A percentile compares a stretch with the other conserved stretches of the same genome.
Evolutionary conservation across 164 flowering plant species (phyloP).

Genomic region (Vitis labrusca): DNA sequence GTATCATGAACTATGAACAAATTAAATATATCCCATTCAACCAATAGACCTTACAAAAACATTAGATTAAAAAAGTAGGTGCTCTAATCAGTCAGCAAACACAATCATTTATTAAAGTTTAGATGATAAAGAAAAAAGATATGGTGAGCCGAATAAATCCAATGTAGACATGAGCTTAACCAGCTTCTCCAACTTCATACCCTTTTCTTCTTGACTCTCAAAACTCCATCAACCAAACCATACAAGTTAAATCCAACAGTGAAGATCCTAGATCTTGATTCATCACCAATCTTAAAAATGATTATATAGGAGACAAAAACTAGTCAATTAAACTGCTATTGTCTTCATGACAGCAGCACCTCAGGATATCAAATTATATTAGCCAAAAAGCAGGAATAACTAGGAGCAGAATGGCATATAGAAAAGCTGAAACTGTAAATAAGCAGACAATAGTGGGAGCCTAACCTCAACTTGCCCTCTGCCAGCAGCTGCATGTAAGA

Average conservation of each 20-base stretch:
- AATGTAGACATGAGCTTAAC: not conserved
- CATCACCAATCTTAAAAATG: not conserved
- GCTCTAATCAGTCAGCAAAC: not conserved
- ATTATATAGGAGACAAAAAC: not conserved
- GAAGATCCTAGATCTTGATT: conserved; percentile 5
- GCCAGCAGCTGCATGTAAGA: conserved; percentile 67
- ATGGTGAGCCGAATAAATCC: not conserved
- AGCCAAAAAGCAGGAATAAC: not conserved
- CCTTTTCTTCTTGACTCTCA: not conserved
- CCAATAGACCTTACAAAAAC: no score
- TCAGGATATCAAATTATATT: no score
- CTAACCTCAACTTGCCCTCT: conserved; percentile 65
- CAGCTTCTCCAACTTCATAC: not conserved
- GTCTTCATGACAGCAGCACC: not conserved
- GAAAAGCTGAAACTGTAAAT: not conserved
- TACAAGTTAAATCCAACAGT: not conserved
- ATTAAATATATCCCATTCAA: no score
- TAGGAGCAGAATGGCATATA: not conserved
- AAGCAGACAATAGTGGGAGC: not conserved
- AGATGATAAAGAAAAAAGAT: not conserved
- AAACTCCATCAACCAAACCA: not conserved
- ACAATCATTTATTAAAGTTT: not conserved
- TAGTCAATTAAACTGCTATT: not conserved
- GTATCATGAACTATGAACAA: no score
- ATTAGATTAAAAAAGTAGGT: no score